Conservation (phyloP, 257 asterid species). For the Solanum bulbocastanum region DNA sequence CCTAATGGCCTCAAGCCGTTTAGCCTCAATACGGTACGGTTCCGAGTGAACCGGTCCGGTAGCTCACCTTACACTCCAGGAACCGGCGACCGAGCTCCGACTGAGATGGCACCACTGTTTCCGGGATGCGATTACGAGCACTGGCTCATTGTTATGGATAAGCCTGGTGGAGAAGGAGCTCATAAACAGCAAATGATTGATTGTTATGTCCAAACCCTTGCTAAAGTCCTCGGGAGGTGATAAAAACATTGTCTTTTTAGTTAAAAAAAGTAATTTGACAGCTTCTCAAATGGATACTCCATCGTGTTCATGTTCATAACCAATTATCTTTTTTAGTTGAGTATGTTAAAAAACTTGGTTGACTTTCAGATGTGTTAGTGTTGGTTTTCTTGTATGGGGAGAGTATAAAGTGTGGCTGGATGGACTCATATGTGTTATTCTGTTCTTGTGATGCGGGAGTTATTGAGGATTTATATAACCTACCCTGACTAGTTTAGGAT, state of each 20-base stretch:
- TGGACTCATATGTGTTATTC: neutral
- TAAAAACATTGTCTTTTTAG: neutral
- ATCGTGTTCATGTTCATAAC: neutral
- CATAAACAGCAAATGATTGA: conserved; percentile 17
- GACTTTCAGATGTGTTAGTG: neutral
- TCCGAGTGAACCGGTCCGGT: conserved; percentile 10
- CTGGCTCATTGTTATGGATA: conserved; percentile 19
- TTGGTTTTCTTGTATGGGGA: neutral
- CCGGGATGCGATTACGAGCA: conserved; percentile 20
- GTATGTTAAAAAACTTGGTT: neutral
- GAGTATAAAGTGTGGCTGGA: neutral
- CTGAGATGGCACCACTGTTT: conserved; percentile 17
- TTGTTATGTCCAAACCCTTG: conserved; percentile 16
- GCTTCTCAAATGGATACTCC: neutral
- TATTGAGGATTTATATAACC: neutral
- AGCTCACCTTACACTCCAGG: neutral
- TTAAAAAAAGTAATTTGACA: neutral
- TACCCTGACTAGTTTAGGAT: neutral
- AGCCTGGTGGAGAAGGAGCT: conserved; percentile 21
- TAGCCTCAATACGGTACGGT: neutral
- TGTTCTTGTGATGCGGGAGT: neutral
- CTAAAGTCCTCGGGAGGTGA: conserved; percentile 21
- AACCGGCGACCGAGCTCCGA: conserved; percentile 7
- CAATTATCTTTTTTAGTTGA: neutral
- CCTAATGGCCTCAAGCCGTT: neutral